Percentiles rank a stretch among this genome's conserved stretches.
Conservation (phyloP, 352 stramenopile species). For the Pythium volutum region DNA sequence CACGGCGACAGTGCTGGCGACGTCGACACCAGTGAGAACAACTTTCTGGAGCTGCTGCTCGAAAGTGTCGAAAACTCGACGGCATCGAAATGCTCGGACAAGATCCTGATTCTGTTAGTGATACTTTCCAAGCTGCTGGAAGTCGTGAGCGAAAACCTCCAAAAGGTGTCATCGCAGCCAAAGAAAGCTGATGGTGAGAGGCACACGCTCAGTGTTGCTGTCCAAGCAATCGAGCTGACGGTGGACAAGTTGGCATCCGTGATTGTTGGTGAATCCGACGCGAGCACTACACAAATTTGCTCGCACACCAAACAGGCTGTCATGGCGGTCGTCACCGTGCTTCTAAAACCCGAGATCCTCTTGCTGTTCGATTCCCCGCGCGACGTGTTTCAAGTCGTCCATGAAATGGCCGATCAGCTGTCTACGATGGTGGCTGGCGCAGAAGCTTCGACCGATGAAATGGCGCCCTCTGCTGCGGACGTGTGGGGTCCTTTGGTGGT, state of each 20-base stretch:
- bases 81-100: slow-evolving; percentile 1
- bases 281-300: background rate
- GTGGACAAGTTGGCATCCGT: slow-evolving; percentile 16
- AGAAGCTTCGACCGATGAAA: background rate
- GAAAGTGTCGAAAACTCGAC: slow-evolving; percentile 13
- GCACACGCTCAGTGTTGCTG: slow-evolving; percentile 2
- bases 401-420: slow-evolving; percentile 15
- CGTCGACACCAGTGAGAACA: background rate
- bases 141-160: background rate
- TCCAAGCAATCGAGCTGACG: slow-evolving; percentile 17
- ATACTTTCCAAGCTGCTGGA: slow-evolving; percentile 12
- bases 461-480: background rate
- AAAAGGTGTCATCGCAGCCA: background rate
- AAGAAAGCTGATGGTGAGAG: background rate
- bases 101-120: slow-evolving; percentile 18
- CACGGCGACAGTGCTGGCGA: background rate
- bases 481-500: slow-evolving; percentile 1
- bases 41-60: slow-evolving; percentile 12
- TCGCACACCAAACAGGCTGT: slow-evolving; percentile 6
- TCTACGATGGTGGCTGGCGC: background rate
- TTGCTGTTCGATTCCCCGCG: slow-evolving; percentile 55
- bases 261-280: background rate
- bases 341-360: slow-evolving; percentile 46
- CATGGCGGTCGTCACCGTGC: slow-evolving; percentile 1
- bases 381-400: slow-evolving; percentile 40